Percentiles rank a stretch among this genome's conserved stretches.
These are phyloP conservation scores for Triangularia setosa DNA, from an alignment of 2,329 filamentous ascomycete species.

Conservation along the genomic window DNA sequence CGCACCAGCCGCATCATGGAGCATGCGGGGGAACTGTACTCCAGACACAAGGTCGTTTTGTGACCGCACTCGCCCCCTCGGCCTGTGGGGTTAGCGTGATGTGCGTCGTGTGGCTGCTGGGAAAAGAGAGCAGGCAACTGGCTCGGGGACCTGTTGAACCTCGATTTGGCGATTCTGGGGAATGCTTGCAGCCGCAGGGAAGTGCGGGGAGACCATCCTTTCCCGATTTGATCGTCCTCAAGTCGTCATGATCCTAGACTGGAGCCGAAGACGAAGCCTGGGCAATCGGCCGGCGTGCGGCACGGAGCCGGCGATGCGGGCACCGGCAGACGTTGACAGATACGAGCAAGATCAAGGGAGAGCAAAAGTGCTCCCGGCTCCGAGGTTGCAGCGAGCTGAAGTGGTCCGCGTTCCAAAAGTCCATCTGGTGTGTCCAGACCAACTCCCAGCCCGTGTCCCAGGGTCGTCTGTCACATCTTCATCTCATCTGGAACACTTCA, in stretches of 20 bases:
- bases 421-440: not conserved
- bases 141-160: constrained; percentile 1
- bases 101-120: constrained; percentile 2
- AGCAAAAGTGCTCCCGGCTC: constrained; percentile 1
- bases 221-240: constrained; percentile 1
- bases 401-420: not conserved
- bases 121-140: constrained; percentile 3
- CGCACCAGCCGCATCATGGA: constrained; percentile 17
- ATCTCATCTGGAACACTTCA: not conserved
- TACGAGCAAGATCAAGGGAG: not conserved
- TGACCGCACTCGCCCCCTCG: not conserved
- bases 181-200: constrained; percentile 6
- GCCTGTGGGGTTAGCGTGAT: constrained; percentile 15
- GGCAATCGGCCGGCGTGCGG: constrained; percentile 13
- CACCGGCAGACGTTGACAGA: constrained; percentile 18
- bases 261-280: constrained; percentile 2
- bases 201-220: constrained; percentile 9
- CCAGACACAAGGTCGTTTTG: constrained; percentile 16
- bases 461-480: not conserved
- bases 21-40: constrained; percentile 16
- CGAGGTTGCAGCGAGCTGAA: constrained; percentile 6
- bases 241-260: not conserved
- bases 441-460: not conserved
- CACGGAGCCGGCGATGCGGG: constrained; percentile 15
- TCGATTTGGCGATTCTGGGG: constrained; percentile 8